Conservation (phyloP, 805 yeast species). For the Kazachstania bromeliacearum region DNA sequence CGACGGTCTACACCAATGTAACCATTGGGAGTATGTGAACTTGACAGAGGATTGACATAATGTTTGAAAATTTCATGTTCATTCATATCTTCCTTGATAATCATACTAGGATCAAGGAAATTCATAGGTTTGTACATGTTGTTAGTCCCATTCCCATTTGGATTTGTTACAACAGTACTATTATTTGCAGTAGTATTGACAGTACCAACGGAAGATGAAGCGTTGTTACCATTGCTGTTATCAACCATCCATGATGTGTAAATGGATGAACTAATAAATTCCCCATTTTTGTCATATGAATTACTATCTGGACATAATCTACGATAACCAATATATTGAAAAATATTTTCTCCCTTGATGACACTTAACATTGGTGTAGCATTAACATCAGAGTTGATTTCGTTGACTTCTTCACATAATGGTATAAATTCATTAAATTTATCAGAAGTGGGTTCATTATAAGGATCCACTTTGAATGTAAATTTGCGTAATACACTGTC, state of each 20-base stretch:
- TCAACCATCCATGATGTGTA: conserved; percentile 22
- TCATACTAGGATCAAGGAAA: not conserved
- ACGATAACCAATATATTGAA: conserved; percentile 27
- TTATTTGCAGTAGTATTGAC: not conserved
- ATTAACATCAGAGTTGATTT: conserved; percentile 16
- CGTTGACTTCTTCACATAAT: conserved; percentile 14
- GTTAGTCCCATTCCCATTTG: not conserved
- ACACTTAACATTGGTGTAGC: conserved; percentile 21
- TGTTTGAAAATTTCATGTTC: conserved; percentile 10
- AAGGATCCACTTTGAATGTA: conserved; percentile 17
- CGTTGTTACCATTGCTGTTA: conserved; percentile 1
- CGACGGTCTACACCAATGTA: conserved; percentile 2
- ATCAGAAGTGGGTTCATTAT: conserved; percentile 4
- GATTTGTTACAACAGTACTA: not conserved
- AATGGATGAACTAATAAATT: conserved; percentile 26
- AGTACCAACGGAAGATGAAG: not conserved
- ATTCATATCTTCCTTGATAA: conserved; percentile 1
- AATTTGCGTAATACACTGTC: conserved; percentile 15
- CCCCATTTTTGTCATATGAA: conserved; percentile 29
- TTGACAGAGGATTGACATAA: conserved; percentile 9
- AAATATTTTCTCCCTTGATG: conserved; percentile 21
- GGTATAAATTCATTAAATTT: conserved; percentile 9
- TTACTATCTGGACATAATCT: conserved; percentile 19
- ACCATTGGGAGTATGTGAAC: not conserved
- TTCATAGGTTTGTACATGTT: not conserved